phyloP scores from a whole-genome alignment of 495 filamentous ascomycete species.

The Emericellopsis terricola region DNA sequence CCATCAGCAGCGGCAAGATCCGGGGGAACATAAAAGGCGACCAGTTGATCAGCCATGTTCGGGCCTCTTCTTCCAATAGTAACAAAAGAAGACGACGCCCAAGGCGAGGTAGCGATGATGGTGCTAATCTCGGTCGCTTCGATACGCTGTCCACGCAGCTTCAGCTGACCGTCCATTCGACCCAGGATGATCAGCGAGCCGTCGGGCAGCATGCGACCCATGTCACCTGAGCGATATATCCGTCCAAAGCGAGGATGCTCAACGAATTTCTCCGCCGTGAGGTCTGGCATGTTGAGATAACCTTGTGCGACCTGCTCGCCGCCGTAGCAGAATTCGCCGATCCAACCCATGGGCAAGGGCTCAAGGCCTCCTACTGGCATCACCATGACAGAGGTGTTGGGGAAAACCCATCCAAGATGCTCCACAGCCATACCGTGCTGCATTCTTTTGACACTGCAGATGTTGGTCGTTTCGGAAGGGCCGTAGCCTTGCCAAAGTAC shows the following conservation, averaged over 20 bases:
- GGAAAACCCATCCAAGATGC: conserved; percentile 43
- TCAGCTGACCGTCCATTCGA: conserved; percentile 63
- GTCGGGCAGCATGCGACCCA: conserved; percentile 52
- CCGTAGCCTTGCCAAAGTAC: conserved; percentile 58
- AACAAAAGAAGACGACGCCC: conserved; percentile 34
- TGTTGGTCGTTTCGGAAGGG: conserved; percentile 54
- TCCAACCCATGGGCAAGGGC: conserved; percentile 41
- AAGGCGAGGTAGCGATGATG: conserved; percentile 21
- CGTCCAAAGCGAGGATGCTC: conserved; percentile 45
- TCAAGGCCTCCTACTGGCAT: conserved; percentile 21
- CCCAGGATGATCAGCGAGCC: conserved; percentile 55
- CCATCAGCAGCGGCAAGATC: conserved; percentile 6
- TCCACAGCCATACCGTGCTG: conserved; percentile 30
- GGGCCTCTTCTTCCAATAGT: conserved; percentile 20
- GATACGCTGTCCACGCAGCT: conserved; percentile 62
- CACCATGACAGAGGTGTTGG: conserved; percentile 56
- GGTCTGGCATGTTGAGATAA: conserved; percentile 40
- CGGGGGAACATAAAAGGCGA: conserved; percentile 38
- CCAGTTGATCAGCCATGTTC: conserved; percentile 22
- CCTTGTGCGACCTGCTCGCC: conserved; percentile 61
- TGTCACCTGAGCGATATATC: conserved; percentile 53
- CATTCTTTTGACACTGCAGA: conserved; percentile 45
- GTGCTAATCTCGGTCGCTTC: conserved; percentile 62
- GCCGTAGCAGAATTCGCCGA: conserved; percentile 73
- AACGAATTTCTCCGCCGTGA: conserved; percentile 42